phyloP scores from a whole-genome alignment of 2,329 filamentous ascomycete species.

The Exserohilum turcica region DNA sequence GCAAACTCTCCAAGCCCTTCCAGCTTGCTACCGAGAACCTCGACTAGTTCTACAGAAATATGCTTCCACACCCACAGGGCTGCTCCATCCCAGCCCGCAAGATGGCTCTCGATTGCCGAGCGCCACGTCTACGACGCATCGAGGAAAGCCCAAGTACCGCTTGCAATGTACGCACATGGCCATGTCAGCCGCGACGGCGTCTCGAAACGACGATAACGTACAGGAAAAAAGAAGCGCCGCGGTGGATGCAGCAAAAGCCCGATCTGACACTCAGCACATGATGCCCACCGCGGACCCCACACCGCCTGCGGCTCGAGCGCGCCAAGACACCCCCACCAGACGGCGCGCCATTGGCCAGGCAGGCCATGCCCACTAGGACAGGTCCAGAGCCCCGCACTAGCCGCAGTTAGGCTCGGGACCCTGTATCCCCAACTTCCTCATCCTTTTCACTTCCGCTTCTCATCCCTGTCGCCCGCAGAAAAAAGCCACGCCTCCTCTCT shows the following conservation, averaged over 20 bases:
- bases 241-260: too few species aligned
- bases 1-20: too few species aligned
- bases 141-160: too few species aligned
- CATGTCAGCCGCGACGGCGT: not conserved
- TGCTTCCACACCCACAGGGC: too few species aligned
- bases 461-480: conserved; percentile 1
- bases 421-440: conserved; percentile 7
- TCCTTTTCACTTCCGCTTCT: conserved; percentile 3
- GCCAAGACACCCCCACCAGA: not conserved
- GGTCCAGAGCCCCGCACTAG: conserved; percentile 3
- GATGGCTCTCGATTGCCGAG: not conserved
- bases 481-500: not conserved
- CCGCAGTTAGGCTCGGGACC: conserved; percentile 2
- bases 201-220: not conserved
- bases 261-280: not conserved
- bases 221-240: too few species aligned
- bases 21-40: too few species aligned
- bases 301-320: not conserved
- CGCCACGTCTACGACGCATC: not conserved
- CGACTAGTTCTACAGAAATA: too few species aligned
- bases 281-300: not conserved
- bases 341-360: not conserved
- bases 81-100: too few species aligned
- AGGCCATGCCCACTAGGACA: not conserved
- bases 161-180: not conserved